Evolutionary conservation across 371 early-diverging fungal genomes (phyloP).

Genomic region (Mucor velutinosus): DNA sequence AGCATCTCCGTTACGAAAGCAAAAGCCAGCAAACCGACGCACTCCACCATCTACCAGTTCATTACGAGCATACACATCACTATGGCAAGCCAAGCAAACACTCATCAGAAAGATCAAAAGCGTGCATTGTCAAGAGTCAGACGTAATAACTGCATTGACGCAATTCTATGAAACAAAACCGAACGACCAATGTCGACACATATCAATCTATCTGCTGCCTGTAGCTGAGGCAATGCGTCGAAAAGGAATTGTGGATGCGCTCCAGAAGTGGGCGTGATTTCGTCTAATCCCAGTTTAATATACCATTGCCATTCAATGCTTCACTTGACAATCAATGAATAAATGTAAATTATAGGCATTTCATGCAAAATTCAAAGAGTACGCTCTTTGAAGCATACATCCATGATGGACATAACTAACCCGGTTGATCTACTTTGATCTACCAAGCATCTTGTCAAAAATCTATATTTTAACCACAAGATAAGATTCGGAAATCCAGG

Average conservation of each 20-base stretch:
- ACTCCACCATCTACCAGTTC: neutral
- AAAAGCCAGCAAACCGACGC: neutral
- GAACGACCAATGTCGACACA: neutral
- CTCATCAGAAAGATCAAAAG: neutral
- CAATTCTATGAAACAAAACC: neutral
- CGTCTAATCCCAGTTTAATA: neutral
- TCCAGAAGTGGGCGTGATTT: neutral
- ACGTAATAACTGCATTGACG: neutral
- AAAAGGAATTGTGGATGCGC: neutral
- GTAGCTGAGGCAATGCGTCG: neutral
- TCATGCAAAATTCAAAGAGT: too few relatives aligned
- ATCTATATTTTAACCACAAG: too few relatives aligned
- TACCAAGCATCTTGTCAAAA: too few relatives aligned
- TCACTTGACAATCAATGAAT: neutral
- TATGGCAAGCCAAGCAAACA: neutral
- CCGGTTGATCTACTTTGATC: too few relatives aligned
- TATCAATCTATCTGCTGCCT: neutral
- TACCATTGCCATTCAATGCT: neutral
- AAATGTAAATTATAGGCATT: neutral
- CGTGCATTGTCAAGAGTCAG: neutral
- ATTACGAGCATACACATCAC: neutral
- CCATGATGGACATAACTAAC: too few relatives aligned
- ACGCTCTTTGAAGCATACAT: too few relatives aligned
- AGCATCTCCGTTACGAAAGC: neutral
- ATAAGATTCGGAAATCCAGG: too few relatives aligned